Base-by-base conservation (phyloP, 2,329 filamentous ascomycete genomes). In the Sclerotinia sclerotiorum region DNA sequence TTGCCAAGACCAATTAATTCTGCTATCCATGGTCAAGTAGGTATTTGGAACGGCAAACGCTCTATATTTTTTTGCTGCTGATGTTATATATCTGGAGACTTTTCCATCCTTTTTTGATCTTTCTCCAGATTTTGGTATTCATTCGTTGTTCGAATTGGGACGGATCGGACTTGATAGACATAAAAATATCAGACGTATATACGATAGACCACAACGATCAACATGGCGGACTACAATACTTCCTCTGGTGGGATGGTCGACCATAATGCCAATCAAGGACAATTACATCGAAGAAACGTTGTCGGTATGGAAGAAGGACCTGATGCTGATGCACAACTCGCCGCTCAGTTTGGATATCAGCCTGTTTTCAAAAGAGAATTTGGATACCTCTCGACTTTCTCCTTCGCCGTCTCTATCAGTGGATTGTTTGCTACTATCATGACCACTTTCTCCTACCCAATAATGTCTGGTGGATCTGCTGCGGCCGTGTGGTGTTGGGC, bases 331-430 rank as follows among this genome's bases (percentile, higher is more conserved):
- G 76, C 74, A n/a, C 72, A 73, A 62, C 70, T 78, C 21, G 74
- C 76, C n/a, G 71, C 73, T 24, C 68, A 76, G 48, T 77, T 77
- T 69, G 75, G 76, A 44, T 77, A 77, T 64, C 75, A 74, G 39
- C 73, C 84, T 76, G 85, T 87, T 66, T 86, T 87, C 78, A 85
- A 85, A 76, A 82, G 85, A 71, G 84, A 87, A 73, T 88, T 88
- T 71, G 82, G 82, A 68, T 85, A 85, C 67, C 78, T 84, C 19
- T 86, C 85, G 71, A 85, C 84, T 70, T 86, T 88, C 77, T 87
- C 84, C 65, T 88, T 87, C 73, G 85, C 85, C 63, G 83, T 87
- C 73, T 83, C 81, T 73, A 85, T 87, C 72, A 82, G 80, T 61
- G 85, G 84, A 55, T 79, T 87, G 27, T 87, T 85, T 73, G 81